Evolutionary conservation across 345 rosid genomes (phyloP).

Genomic region (Clausena lansium): DNA sequence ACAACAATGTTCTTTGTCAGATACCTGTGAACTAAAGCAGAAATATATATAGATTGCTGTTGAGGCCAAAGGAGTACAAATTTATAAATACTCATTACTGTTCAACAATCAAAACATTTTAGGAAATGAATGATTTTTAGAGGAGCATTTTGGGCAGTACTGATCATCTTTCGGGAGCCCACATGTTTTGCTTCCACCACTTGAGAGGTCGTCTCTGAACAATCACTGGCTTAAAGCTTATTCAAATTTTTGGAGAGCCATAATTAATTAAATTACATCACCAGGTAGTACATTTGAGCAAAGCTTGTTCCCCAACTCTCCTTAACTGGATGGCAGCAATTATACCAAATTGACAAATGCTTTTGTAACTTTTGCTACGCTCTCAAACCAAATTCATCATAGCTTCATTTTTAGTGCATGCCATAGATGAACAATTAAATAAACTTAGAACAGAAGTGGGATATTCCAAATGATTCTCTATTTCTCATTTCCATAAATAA

Average conservation of each 20-base stretch:
- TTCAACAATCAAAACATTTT: not conserved
- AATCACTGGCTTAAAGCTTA: not conserved
- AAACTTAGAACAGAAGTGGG: not conserved
- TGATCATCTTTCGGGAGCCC: not conserved
- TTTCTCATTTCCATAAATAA: constrained; percentile 2
- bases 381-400: not conserved
- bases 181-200: not conserved
- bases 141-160: not conserved
- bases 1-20: not conserved
- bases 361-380: no score
- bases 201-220: not conserved
- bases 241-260: not conserved
- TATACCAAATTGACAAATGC: no score
- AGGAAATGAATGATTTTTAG: not conserved
- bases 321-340: no score
- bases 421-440: not conserved
- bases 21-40: not conserved
- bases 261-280: not conserved
- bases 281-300: not conserved
- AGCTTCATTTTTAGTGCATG: not conserved
- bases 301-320: no score
- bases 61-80: no score
- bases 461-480: not conserved
- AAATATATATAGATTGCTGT: not conserved
- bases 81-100: not conserved